Evolutionary conservation across 2,329 filamentous ascomycete genomes (phyloP), one percentile per base, ranked within the genome.

Genomic region (Xylaria sp.): DNA sequence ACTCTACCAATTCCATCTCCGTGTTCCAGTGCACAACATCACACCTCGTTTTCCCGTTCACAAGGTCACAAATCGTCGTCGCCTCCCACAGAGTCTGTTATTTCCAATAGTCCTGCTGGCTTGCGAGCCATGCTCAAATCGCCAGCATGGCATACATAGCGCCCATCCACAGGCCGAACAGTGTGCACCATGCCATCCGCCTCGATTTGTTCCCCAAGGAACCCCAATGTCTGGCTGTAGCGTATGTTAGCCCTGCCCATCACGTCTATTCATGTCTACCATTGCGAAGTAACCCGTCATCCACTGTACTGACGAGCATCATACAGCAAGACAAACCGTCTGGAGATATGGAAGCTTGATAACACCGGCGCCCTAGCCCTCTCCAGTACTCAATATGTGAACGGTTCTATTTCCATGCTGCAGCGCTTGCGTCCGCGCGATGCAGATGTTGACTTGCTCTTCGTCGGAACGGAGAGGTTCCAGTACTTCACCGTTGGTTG

Each of bases 401-500:
- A 93, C 72, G 94, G 93, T 71, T 90, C 89, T 66, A 87, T 97
- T 66, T 88, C 89, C 6, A 90, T 97, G 79, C 82, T 97, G 11
- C 84, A 94, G 69, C 88, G 86, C 69, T 80, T 99, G 52, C 86
- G 86, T 30, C 91, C 92, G 4, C 84, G 85, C 53, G 84, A 90
- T 66, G 86, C 87, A 34, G 75, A 80, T 4, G 91, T 87, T 52
- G 92, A 97, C 67, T 85, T 97, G 63, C 83, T 99, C 62, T 96
- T 99, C 71, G 83, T 99, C 59, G 93, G 92, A 54, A 99, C 94
- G 52, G 89, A 96, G 71, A 86, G 89, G 58, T 89, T 90, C 67
- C 87, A 92, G 69, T 97, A 96, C 76, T 96, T 97, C 73, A 96
- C 91, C 1, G 75, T 96, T 18, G 86, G 82, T 13, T 99, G 94